Base-by-base conservation (phyloP, 768 basidiomycete species). In the Naganishia randhawae region DNA sequence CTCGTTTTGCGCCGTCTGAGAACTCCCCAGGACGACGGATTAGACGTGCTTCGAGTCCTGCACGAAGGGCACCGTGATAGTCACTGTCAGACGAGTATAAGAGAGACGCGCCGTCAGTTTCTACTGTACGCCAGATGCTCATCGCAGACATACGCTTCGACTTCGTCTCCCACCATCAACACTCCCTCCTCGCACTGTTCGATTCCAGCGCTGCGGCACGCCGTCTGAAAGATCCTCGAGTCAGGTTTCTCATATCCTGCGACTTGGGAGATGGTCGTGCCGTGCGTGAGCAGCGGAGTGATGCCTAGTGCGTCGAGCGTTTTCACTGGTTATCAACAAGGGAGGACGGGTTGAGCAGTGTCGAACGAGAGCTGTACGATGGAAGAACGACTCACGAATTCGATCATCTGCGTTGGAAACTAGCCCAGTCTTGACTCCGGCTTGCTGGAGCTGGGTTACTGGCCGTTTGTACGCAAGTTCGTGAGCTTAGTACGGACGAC, bases 111-210 rank as follows among this genome's bases (percentile, higher is more conserved):
- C 16, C 31, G 5, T 37, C 31, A 17, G 19, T 25, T n/a, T n/a
- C n/a, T n/a, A n/a, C n/a, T n/a, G n/a, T n/a, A n/a, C n/a, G n/a
- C n/a, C 31, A 50, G 39, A 16, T 10, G 67, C 27, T 27, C 14
- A 16, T 19, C 13, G 2, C 48, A 17, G 41, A 74, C 77, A 66
- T 67, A 77, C 77, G 76, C 78, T 61, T 73, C 68, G 27, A 79
- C 69, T 70, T 79, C 78, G 57, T 79, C 78, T 9, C 78, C 78
- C 2, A 79, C 68, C 75, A 79, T 75, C 33, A 79, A 55, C 13
- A 79, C 70, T 2, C 76, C 78, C 35, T 72, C 54, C 31, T 50
- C 51, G 0, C 69, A 71, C 0, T 48, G 39, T 9, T 61, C 33
- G 25, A 72, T 70, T 2, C 55, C 69, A 50, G 75, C 75, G 8